Conservation (phyloP, 129 eudicot genomes). For the Centrapalus pauciflorus region DNA sequence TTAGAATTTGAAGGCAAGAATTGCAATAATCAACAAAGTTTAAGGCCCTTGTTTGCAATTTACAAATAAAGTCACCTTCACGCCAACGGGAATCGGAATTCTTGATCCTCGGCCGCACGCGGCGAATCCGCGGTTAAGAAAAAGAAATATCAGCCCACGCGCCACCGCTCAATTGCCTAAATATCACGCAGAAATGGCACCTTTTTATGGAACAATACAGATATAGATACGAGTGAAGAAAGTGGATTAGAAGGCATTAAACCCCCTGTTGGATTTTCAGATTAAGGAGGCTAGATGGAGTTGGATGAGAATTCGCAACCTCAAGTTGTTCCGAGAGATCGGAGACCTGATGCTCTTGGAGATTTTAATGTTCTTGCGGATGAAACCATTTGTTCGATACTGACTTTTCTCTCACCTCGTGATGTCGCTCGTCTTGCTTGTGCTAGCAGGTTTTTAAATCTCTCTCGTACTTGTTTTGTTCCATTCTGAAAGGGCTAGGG, state of each 20-base stretch:
- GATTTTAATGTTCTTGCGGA: constrained; percentile 54
- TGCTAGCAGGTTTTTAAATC: constrained; percentile 60
- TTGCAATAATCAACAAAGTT: not conserved
- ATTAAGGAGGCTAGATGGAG: constrained; percentile 27
- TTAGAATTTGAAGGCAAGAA: not conserved
- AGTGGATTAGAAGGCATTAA: not conserved
- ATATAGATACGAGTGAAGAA: constrained; percentile 6
- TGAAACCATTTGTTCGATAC: constrained; percentile 52
- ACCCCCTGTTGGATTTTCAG: not conserved
- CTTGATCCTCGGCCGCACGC: constrained; percentile 28
- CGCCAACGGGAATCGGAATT: constrained; percentile 32
- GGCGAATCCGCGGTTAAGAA: constrained; percentile 28
- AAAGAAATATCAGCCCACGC: constrained; percentile 15
- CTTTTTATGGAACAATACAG: not conserved
- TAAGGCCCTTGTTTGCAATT: not conserved
- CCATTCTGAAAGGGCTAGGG: not conserved
- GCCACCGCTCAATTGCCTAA: constrained; percentile 31
- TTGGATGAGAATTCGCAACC: constrained; percentile 7
- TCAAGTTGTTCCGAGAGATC: constrained; percentile 36
- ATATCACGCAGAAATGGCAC: constrained; percentile 22
- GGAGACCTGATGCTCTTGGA: constrained; percentile 70
- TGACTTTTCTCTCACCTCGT: constrained; percentile 52
- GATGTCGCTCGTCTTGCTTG: constrained; percentile 85
- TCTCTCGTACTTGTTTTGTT: not conserved
- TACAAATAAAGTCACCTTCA: not conserved